phyloP scores from a whole-genome alignment of 495 filamentous ascomycete species.

The Collariella sp. region DNA sequence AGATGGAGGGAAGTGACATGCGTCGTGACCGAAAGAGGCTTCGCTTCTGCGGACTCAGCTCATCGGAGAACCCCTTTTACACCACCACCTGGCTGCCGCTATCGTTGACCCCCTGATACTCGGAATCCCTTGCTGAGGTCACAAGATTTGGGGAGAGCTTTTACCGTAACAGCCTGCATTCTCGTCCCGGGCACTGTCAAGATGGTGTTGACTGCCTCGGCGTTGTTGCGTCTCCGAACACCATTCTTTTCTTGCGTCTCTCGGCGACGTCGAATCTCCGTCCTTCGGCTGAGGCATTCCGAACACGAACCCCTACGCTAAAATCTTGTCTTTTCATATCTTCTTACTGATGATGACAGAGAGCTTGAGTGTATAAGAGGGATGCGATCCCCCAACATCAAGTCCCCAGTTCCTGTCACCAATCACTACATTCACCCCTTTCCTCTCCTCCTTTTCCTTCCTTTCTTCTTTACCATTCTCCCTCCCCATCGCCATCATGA shows the following conservation, averaged over 20 bases:
- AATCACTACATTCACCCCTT: neutral
- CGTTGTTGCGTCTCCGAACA: neutral
- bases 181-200: neutral
- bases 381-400: neutral
- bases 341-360: neutral
- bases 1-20: neutral
- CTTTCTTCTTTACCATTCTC: neutral
- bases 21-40: neutral
- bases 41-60: neutral
- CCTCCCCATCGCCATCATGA: slow-evolving; percentile 15
- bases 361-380: neutral
- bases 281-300: neutral
- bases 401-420: neutral
- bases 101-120: neutral
- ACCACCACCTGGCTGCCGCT: neutral
- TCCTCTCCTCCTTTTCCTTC: neutral
- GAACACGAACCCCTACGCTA: neutral
- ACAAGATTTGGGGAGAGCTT: neutral
- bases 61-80: neutral
- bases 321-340: neutral
- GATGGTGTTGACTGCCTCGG: neutral
- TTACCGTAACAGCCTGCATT: neutral
- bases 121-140: neutral
- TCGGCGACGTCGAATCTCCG: neutral
- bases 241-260: neutral